Conservation (phyloP, 345 rosid species). For the Anacardium occidentale region DNA sequence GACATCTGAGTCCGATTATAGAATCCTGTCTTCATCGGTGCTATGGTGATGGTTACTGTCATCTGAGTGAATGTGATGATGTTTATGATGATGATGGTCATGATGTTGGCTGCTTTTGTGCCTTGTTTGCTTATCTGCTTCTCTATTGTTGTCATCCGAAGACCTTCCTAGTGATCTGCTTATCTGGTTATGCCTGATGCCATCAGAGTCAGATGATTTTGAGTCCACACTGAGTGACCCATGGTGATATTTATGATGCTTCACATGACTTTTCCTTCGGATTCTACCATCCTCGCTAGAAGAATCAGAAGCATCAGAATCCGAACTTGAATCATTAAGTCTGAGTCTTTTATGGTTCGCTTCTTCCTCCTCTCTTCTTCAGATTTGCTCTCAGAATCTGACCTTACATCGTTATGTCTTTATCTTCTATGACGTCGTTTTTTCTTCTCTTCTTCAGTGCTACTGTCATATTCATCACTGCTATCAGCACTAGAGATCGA, state of each 20-base stretch:
- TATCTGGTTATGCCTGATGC: slow-evolving; percentile 8
- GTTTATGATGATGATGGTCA: slow-evolving; percentile 26
- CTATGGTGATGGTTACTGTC: slow-evolving; percentile 16
- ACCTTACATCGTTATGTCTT: slow-evolving; percentile 39
- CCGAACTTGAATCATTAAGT: slow-evolving; percentile 25
- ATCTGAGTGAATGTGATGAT: slow-evolving; percentile 6
- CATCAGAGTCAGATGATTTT: slow-evolving; percentile 33
- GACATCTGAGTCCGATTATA: slow-evolving; percentile 1
- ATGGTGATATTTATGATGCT: slow-evolving; percentile 26
- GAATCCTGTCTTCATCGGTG: not conserved
- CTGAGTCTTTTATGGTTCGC: slow-evolving; percentile 23
- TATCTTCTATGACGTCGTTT: slow-evolving; percentile 41
- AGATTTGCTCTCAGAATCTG: slow-evolving; percentile 23
- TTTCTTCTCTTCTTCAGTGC: slow-evolving; percentile 49
- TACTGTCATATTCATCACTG: slow-evolving; percentile 43
- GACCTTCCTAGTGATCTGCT: slow-evolving; percentile 37
- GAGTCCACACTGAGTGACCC: slow-evolving; percentile 18
- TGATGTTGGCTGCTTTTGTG: slow-evolving; percentile 25
- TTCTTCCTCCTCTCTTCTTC: too few relatives aligned
- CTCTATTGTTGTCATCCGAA: slow-evolving; percentile 36
- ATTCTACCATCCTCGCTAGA: slow-evolving; percentile 26
- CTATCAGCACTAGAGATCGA: slow-evolving; percentile 36
- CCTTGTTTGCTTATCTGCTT: slow-evolving; percentile 22
- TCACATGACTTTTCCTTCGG: slow-evolving; percentile 31
- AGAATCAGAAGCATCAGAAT: slow-evolving; percentile 30